Evolutionary conservation across 345 rosid genomes (phyloP).

Genomic region (Boechera stricta): DNA sequence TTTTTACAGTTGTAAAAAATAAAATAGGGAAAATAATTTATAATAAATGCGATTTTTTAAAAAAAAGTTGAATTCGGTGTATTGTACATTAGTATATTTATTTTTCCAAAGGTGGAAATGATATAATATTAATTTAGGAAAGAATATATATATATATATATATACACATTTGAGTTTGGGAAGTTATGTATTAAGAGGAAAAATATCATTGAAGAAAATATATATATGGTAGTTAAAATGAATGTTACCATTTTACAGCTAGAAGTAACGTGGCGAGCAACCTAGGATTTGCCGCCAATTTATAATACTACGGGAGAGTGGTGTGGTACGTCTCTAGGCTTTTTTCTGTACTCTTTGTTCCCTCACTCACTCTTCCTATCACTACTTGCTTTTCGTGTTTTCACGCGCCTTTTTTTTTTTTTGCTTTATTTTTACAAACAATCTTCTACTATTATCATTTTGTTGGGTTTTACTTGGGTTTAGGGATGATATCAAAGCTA

Average conservation of each 20-base stretch:
- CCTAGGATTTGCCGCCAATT: slow-evolving; percentile 83
- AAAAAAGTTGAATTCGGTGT: slow-evolving; percentile 4
- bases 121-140: neutral
- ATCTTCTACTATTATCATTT: neutral
- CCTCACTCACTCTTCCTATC: slow-evolving; percentile 33
- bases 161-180: neutral
- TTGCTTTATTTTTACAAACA: neutral
- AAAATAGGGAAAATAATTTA: too few relatives aligned
- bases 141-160: neutral
- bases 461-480: neutral
- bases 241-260: slow-evolving; percentile 50
- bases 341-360: slow-evolving; percentile 53
- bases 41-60: neutral
- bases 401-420: slow-evolving; percentile 5
- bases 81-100: neutral
- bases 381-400: neutral
- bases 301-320: neutral
- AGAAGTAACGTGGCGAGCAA: slow-evolving; percentile 73
- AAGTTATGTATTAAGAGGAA: slow-evolving; percentile 5
- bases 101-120: neutral
- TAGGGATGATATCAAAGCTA: neutral
- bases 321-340: slow-evolving; percentile 63
- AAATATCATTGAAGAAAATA: slow-evolving; percentile 15
- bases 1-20: too few relatives aligned
- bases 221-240: slow-evolving; percentile 24